Evolutionary conservation across 2,329 filamentous ascomycete genomes (phyloP), one percentile per base, ranked within the genome.

Genomic region (Trichoderma atrobrunneum): DNA sequence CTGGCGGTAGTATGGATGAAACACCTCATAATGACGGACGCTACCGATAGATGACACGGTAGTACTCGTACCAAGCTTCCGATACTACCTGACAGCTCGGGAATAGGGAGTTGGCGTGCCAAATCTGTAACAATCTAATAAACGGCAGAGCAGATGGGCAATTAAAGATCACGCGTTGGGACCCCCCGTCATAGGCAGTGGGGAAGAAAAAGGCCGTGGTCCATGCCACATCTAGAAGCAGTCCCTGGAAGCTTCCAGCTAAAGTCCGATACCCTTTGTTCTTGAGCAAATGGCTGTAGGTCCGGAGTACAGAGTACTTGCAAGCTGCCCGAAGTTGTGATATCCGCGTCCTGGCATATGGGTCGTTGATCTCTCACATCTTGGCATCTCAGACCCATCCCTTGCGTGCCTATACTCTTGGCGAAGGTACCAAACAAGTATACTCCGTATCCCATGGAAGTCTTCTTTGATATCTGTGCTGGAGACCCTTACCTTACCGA

Each of bases 171-270:
- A 56, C 26, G 63, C 12, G 14, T 14, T 24, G 43, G n/a, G 54
- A 16, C 54, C 28, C 28, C 65, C 43, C 54, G 66, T 34, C 34
- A 24, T 61, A n/a, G 16, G 28, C 56, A 61, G 66, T 51, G 56
- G 66, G 36, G 66, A 61, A 60, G 36, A 32, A 28, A 14, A 32
- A 14, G 48, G 48, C 30, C 21, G 36, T 60, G 51, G 51, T 59
- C 64, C 64, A 43, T 70, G 67, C 39, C 57, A 39, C 57, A 61
- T 62, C 57, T 61, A 34, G 65, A 69, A 61, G 60, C 26, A 36
- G 65, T 60, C 56, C 56, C 54, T 61, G 26, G 32, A 67, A 59
- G 64, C 54, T 48, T 68, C 43, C n/a, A 51, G 18, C 56, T 39
- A 51, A 69, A 51, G 39, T 51, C 56, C 66, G 66, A 61, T 43